Base-by-base conservation (phyloP, 768 basidiomycete genomes). In the Naganishia vaughanmartiniae region DNA sequence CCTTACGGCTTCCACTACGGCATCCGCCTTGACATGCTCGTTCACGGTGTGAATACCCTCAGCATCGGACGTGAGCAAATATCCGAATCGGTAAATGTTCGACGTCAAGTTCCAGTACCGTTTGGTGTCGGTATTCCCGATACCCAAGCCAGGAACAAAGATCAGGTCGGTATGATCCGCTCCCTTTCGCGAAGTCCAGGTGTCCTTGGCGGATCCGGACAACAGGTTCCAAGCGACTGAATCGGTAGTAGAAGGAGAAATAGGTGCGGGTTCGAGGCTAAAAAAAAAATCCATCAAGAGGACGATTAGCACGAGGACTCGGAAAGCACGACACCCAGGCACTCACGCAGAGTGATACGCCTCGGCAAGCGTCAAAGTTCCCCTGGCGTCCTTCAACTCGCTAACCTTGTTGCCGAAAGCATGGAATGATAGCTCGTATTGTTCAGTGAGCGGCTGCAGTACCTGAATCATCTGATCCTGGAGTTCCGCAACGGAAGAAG, bases 71-170 rank as follows among this genome's bases (percentile, higher is more conserved):
- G 21, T 15, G 19, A 69, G n/a, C 26, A 42, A 39, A 26, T 58
- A 34, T 9, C 67, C 74, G 48, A 75, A 80, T n/a, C 78, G 71
- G 65, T 78, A 79, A 55, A 81, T 77, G 54, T 79, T 78, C 15
- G 63, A 45, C 30, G 80, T 78, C 36, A 81, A 72, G 54, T 75
- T 75, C 78, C 78, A 79, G 73, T 76, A 76, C 46, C 74, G 70
- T 68, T 72, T 76, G 34, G 78, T 79, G 58, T 79, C 78, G 67
- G 74, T 79, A 66, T 76, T 76, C 72, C 75, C 74, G 36, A 71
- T 76, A 45, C 69, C 73, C 24, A 74, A 60, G 1, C 72, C 54
- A 0, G 75, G 74, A 55, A 72, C 73, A 67, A 77, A 72, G 26
- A 73, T 60, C 66, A 74, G 53, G 9, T 65, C 66, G 48, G 73